Evolutionary conservation across 2,329 filamentous ascomycete species (phyloP).

Genomic region (Neonectria sp.): DNA sequence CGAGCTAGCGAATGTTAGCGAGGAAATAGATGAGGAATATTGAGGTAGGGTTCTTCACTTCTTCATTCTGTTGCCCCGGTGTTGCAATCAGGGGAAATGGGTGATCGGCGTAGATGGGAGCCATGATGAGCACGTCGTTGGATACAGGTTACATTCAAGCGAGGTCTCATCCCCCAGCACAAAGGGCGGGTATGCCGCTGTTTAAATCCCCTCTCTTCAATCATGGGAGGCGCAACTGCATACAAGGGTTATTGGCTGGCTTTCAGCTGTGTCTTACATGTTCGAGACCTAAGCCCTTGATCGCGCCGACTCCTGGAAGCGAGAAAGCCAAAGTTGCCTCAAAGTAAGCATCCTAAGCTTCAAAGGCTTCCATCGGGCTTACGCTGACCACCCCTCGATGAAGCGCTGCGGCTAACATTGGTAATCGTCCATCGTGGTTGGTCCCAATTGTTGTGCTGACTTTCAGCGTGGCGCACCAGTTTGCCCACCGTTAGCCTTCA

Average conservation of each 20-base stretch:
- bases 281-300: neutral
- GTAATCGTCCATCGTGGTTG: neutral
- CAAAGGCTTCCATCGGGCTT: neutral
- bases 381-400: neutral
- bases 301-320: neutral
- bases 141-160: neutral
- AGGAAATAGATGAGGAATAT: neutral
- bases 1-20: slow-evolving; percentile 37
- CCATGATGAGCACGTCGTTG: slow-evolving; percentile 1
- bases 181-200: too few species aligned
- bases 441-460: slow-evolving; percentile 40
- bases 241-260: too few species aligned
- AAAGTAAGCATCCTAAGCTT: neutral
- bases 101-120: slow-evolving; percentile 21
- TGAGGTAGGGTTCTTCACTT: neutral
- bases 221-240: too few species aligned
- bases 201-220: too few species aligned
- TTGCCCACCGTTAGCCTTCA: neutral
- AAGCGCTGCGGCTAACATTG: neutral
- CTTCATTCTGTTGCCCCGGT: slow-evolving; percentile 8
- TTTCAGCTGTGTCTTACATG: neutral
- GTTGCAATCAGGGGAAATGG: slow-evolving; percentile 24
- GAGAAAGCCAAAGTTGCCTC: neutral
- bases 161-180: neutral
- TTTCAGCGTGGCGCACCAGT: slow-evolving; percentile 43